Evolutionary conservation across 352 stramenopile species (phyloP).

Genomic region (Pythium brassicae): DNA sequence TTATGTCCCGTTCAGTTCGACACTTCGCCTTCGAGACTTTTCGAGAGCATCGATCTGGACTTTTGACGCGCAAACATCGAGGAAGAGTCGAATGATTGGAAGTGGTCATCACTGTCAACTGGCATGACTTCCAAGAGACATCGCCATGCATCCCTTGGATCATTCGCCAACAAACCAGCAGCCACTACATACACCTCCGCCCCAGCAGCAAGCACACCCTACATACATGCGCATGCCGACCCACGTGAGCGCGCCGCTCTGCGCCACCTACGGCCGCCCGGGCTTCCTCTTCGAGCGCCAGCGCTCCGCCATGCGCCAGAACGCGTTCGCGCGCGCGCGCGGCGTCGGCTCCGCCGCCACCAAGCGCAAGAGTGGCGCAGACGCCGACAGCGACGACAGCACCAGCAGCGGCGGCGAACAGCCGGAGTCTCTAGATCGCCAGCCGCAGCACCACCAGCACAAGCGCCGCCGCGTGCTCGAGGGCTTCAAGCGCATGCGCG

Average conservation of each 20-base stretch:
- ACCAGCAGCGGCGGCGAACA: conserved; percentile 1
- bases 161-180: no score
- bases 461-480: conserved; percentile 37
- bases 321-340: conserved; percentile 38
- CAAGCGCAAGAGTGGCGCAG: conserved; percentile 38
- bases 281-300: conserved; percentile 41
- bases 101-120: no score
- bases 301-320: conserved; percentile 35
- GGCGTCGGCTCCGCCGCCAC: conserved; percentile 15
- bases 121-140: no score
- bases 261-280: conserved; percentile 33
- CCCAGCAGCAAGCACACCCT: neutral
- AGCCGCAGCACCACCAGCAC: conserved; percentile 3
- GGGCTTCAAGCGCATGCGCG: conserved; percentile 67
- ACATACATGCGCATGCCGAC: conserved; percentile 11
- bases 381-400: conserved; percentile 12
- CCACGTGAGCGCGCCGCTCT: conserved; percentile 18
- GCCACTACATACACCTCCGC: neutral
- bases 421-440: conserved; percentile 8
- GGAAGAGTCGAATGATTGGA: no score
- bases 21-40: conserved; percentile 9
- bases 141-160: no score
- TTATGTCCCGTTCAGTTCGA: no score
- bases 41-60: conserved; percentile 12
- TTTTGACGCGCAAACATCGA: neutral